phyloP scores from a whole-genome alignment of 805 yeast species.

The Starmerella roubikii region DNA sequence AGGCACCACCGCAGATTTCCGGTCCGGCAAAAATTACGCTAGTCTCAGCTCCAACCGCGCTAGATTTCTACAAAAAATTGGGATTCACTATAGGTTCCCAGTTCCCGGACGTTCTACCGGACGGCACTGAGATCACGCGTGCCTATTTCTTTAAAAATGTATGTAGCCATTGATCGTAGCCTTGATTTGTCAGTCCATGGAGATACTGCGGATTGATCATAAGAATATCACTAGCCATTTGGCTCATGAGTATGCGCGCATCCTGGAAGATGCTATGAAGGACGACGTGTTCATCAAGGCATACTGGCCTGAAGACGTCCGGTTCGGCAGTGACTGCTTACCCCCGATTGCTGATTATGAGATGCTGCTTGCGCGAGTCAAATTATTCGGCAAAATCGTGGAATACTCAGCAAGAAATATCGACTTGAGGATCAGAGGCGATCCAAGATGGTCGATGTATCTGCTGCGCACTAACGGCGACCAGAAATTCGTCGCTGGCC shows the following conservation, averaged over 20 bases:
- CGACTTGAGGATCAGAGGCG: background rate
- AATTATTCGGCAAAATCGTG: constrained; percentile 1
- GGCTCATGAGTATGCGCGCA: constrained; percentile 6
- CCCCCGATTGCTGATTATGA: constrained; percentile 9
- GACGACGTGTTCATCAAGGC: constrained; percentile 1
- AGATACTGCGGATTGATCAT: background rate
- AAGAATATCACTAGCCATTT: background rate
- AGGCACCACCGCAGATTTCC: constrained; percentile 4
- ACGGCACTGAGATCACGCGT: background rate
- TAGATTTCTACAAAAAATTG: constrained; percentile 8
- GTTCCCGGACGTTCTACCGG: constrained; percentile 1
- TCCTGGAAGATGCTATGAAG: constrained; percentile 8
- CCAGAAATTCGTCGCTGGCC: constrained; percentile 5
- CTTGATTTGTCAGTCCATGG: no score
- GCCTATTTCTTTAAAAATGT: constrained; percentile 7
- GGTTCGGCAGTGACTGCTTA: background rate
- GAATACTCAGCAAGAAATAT: background rate
- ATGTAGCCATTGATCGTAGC: no score
- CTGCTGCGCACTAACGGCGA: background rate
- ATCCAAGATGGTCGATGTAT: constrained; percentile 3
- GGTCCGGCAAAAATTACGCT: constrained; percentile 13
- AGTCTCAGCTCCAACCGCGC: constrained; percentile 11
- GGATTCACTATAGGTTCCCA: constrained; percentile 4
- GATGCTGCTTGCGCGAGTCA: background rate
- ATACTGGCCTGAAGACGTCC: background rate